phyloP scores from a whole-genome alignment of 129 eudicot genomes.

The Dittrichia graveolens region DNA sequence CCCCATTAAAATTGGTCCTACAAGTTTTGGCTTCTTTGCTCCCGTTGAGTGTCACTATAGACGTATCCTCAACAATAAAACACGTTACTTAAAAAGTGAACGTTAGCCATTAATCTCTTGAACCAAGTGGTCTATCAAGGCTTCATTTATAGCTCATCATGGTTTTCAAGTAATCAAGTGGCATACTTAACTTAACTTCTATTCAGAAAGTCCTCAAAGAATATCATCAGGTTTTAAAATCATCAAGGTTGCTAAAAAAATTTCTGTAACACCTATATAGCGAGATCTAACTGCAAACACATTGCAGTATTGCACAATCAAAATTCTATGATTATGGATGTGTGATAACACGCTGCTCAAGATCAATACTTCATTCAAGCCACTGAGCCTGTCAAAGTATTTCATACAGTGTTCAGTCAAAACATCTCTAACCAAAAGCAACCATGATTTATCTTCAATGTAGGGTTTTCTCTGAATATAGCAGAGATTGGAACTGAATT shows the following conservation, averaged over 20 bases:
- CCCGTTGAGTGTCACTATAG: no score
- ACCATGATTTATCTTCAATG: background rate
- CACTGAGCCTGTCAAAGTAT: background rate
- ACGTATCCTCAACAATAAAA: no score
- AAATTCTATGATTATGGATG: background rate
- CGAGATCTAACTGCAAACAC: constrained; percentile 3
- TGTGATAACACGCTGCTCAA: constrained; percentile 12
- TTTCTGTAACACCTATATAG: background rate
- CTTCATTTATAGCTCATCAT: background rate
- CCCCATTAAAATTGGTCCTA: no score
- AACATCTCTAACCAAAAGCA: background rate
- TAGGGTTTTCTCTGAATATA: constrained; percentile 1
- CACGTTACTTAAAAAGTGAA: no score
- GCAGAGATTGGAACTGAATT: background rate
- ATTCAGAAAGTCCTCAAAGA: no score
- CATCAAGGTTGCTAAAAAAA: no score
- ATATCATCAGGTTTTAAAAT: no score
- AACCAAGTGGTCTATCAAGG: no score
- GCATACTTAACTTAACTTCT: background rate
- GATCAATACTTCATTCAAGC: background rate
- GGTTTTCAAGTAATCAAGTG: background rate
- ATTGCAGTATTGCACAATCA: background rate
- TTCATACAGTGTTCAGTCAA: background rate
- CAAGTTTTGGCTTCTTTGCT: no score
- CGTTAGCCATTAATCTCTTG: no score